Evolutionary conservation across 2,329 filamentous ascomycete species (phyloP).

Genomic region (Botrytis elliptica): DNA sequence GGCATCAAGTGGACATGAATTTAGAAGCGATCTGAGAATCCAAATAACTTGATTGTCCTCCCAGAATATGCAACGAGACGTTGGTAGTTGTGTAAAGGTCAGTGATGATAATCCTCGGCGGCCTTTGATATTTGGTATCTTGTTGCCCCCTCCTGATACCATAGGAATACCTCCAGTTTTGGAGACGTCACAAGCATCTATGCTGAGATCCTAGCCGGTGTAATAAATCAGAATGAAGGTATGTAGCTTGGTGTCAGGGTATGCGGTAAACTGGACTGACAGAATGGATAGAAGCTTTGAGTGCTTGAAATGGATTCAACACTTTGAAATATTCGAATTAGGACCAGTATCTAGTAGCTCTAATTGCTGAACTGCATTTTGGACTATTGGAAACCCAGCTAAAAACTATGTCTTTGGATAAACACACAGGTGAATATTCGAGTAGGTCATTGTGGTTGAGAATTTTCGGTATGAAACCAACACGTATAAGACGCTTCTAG

Average conservation of each 20-base stretch:
- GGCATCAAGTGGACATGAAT: neutral
- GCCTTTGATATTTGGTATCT: neutral
- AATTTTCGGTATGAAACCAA: no score
- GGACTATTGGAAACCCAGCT: neutral
- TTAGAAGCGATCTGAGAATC: accelerated
- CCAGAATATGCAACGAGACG: neutral
- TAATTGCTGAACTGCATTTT: accelerated
- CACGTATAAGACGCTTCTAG: neutral
- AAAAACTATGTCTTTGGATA: no score
- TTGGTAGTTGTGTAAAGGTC: neutral
- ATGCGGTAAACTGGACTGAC: neutral
- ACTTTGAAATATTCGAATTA: neutral
- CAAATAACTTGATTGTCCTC: accelerated
- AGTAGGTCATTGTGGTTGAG: neutral
- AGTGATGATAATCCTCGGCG: neutral
- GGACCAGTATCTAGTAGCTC: neutral
- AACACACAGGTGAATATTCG: accelerated
- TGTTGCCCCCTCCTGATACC: accelerated
- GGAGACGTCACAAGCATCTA: neutral
- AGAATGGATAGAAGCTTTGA: neutral
- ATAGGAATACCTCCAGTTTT: neutral
- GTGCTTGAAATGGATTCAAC: neutral
- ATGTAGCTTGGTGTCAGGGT: neutral
- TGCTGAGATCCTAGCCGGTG: accelerated
- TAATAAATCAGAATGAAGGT: neutral